Percentiles rank a stretch among this genome's conserved stretches.
phyloP scores from a whole-genome alignment of 192 early-diverging fungal genomes.

The Gaertneriomyces sp. region DNA sequence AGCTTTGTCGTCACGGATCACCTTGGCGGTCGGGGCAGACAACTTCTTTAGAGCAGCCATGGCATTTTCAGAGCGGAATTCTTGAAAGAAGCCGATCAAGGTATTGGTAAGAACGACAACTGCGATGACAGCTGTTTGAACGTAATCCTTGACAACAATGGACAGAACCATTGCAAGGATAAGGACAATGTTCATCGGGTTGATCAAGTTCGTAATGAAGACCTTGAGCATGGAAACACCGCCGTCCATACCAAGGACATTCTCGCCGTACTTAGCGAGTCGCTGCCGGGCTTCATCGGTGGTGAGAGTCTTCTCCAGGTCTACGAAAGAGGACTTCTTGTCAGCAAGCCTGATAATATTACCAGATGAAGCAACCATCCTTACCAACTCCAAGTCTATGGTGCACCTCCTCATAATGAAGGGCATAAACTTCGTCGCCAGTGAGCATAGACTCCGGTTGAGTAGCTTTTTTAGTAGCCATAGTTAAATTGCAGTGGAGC shows the following conservation, averaged over 20 bases:
- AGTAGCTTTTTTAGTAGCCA: too few relatives aligned
- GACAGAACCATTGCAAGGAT: slow-evolving; percentile 30
- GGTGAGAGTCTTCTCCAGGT: slow-evolving; percentile 17
- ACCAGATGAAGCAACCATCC: too few relatives aligned
- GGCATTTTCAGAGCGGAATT: slow-evolving; percentile 35
- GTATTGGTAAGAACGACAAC: slow-evolving; percentile 41
- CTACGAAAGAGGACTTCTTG: neutral
- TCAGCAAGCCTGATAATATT: too few relatives aligned
- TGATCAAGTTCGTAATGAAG: slow-evolving; percentile 36
- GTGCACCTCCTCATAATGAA: too few relatives aligned
- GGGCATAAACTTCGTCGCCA: too few relatives aligned
- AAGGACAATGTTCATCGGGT: slow-evolving; percentile 40
- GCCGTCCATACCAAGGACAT: slow-evolving; percentile 19
- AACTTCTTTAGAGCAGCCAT: slow-evolving; percentile 38
- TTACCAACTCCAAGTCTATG: too few relatives aligned
- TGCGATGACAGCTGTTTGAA: slow-evolving; percentile 29
- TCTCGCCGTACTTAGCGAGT: slow-evolving; percentile 24
- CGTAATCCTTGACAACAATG: slow-evolving; percentile 27
- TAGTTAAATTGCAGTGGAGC: too few relatives aligned
- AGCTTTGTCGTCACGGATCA: slow-evolving; percentile 29
- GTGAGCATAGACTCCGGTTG: too few relatives aligned
- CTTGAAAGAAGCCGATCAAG: slow-evolving; percentile 37
- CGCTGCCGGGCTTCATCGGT: neutral
- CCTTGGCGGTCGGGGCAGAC: slow-evolving; percentile 38
- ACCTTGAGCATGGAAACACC: slow-evolving; percentile 32